Percentiles rank a stretch among this genome's conserved stretches.
These are phyloP conservation scores for Parietaria judaica DNA, from an alignment of 306 rosid species.

Conservation along the genomic window DNA sequence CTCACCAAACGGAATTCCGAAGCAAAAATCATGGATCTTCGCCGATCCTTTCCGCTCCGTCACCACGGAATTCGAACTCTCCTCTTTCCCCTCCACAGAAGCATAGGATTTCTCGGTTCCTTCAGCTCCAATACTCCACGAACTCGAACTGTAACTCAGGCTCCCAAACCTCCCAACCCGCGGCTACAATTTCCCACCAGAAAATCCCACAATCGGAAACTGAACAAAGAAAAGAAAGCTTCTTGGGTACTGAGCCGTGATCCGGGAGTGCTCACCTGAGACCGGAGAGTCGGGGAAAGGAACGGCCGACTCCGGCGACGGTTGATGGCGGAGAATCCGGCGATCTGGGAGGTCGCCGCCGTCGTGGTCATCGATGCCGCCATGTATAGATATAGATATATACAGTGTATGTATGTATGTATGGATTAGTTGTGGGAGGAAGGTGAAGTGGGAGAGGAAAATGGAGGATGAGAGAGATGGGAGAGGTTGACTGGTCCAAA, in stretches of 20 bases:
- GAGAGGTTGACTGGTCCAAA: no score
- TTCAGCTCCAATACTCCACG: conserved; percentile 27
- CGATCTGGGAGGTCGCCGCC: conserved; percentile 40
- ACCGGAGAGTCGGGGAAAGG: conserved; percentile 27
- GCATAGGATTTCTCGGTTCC: conserved; percentile 15
- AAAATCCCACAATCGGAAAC: conserved; percentile 14
- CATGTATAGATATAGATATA: neutral
- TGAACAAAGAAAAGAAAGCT: neutral
- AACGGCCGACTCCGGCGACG: conserved; percentile 28
- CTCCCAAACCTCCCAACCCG: conserved; percentile 20
- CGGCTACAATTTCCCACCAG: conserved; percentile 31
- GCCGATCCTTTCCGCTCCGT: conserved; percentile 43
- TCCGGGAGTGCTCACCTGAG: conserved; percentile 27
- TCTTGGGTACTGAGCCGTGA: neutral
- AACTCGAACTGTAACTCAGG: conserved; percentile 34
- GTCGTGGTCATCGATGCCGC: conserved; percentile 30
- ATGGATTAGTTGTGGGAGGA: no score
- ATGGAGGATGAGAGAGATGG: no score
- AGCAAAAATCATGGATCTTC: conserved; percentile 91
- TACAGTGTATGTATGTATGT: no score
- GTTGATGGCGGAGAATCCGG: conserved; percentile 45
- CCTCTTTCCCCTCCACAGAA: conserved; percentile 6
- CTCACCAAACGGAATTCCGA: conserved; percentile 85
- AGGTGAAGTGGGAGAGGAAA: no score
- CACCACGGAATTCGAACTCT: conserved; percentile 14